Evolutionary conservation across 495 filamentous ascomycete genomes (phyloP).

Genomic region (Talaromyces wortmannii): DNA sequence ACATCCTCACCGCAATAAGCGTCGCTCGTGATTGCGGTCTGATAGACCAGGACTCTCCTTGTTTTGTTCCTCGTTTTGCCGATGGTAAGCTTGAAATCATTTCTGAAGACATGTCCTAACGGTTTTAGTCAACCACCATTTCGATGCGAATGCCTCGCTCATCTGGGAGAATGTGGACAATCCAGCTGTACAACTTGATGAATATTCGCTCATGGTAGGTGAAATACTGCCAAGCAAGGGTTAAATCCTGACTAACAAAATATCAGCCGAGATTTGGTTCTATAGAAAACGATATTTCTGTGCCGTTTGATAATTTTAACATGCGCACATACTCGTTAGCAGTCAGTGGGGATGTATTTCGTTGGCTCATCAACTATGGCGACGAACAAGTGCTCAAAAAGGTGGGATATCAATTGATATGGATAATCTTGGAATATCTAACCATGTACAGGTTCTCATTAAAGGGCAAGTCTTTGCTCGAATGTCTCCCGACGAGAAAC

Average conservation of each 20-base stretch:
- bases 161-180: slow-evolving; percentile 93
- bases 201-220: slow-evolving; percentile 62
- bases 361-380: slow-evolving; percentile 92
- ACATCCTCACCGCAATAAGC: slow-evolving; percentile 94
- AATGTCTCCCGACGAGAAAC: slow-evolving; percentile 99
- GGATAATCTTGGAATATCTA: not conserved
- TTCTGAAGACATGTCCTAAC: slow-evolving; percentile 4
- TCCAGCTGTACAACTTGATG: slow-evolving; percentile 64
- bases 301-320: slow-evolving; percentile 76
- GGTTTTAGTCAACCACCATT: slow-evolving; percentile 42
- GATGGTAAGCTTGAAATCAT: slow-evolving; percentile 46
- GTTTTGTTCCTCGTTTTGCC: slow-evolving; percentile 84
- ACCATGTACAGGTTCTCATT: slow-evolving; percentile 64
- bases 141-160: slow-evolving; percentile 61
- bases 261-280: slow-evolving; percentile 61
- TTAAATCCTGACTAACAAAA: slow-evolving; percentile 18
- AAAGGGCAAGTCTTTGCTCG: slow-evolving; percentile 90
- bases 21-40: slow-evolving; percentile 90
- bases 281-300: slow-evolving; percentile 65
- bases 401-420: slow-evolving; percentile 30
- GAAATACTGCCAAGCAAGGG: not conserved
- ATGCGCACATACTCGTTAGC: slow-evolving; percentile 80
- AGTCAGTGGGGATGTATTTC: slow-evolving; percentile 87
- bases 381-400: slow-evolving; percentile 65
- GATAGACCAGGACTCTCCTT: slow-evolving; percentile 71